phyloP scores from a whole-genome alignment of 2,329 filamentous ascomycete species.

The Hymenoscyphus linearis region DNA sequence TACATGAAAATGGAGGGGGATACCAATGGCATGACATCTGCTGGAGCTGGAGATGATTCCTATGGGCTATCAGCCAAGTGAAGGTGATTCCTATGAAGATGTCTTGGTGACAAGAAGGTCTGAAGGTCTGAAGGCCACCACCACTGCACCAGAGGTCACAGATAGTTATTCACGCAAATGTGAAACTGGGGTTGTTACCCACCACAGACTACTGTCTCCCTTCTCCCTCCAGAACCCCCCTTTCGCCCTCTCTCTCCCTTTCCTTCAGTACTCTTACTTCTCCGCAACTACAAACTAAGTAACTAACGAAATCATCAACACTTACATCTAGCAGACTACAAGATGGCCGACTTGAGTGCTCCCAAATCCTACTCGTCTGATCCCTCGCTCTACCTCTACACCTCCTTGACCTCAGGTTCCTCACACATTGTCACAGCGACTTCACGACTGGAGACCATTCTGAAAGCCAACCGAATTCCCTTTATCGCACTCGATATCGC shows the following conservation, averaged over 20 bases:
- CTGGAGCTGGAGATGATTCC: not conserved
- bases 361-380: constrained; percentile 42
- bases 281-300: not conserved
- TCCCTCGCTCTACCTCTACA: constrained; percentile 85
- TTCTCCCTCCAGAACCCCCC: constrained; percentile 3
- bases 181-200: constrained; percentile 16
- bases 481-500: constrained; percentile 91
- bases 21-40: constrained; percentile 9
- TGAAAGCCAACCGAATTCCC: constrained; percentile 88
- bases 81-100: not conserved
- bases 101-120: not conserved
- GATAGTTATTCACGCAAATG: constrained; percentile 10
- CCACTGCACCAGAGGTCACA: not conserved
- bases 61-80: not conserved
- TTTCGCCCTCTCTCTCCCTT: too few relatives aligned
- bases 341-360: constrained; percentile 31
- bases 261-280: not conserved
- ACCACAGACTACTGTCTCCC: too few relatives aligned
- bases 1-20: constrained; percentile 1
- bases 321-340: constrained; percentile 7
- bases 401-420: constrained; percentile 89
- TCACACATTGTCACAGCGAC: constrained; percentile 96
- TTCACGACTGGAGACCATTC: constrained; percentile 89
- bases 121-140: too few relatives aligned
- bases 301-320: constrained; percentile 1